Conservation (phyloP, 495 filamentous ascomycete species). For the Cercophora scortea region DNA sequence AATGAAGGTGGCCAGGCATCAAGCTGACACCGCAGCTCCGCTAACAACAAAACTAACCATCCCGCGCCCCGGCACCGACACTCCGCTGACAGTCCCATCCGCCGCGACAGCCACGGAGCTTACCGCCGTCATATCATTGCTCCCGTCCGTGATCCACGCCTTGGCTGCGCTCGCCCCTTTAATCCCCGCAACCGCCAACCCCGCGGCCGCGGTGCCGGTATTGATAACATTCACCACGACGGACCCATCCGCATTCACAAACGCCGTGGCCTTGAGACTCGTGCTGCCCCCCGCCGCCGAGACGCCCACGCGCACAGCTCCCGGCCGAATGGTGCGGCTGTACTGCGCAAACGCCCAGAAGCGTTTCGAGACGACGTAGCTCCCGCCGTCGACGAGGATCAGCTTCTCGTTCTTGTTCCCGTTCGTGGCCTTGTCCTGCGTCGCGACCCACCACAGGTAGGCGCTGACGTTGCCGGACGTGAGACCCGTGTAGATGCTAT, state of each 20-base stretch:
- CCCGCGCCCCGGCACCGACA: constrained; percentile 8
- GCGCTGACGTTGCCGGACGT: constrained; percentile 35
- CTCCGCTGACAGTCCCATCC: constrained; percentile 5
- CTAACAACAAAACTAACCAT: constrained; percentile 8
- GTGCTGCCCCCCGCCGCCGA: constrained; percentile 16
- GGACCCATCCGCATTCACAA: constrained; percentile 38
- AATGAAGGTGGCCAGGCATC: too few species aligned
- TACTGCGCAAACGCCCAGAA: constrained; percentile 48
- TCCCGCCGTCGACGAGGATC: constrained; percentile 24
- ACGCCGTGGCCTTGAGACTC: constrained; percentile 35
- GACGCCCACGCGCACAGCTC: constrained; percentile 35
- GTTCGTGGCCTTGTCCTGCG: constrained; percentile 17
- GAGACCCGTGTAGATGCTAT: constrained; percentile 38
- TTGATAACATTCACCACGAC: constrained; percentile 41
- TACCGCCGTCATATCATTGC: constrained; percentile 5
- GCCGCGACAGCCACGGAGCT: not conserved
- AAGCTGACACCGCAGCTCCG: too few species aligned
- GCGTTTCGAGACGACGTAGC: constrained; percentile 26
- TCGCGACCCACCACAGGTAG: constrained; percentile 46
- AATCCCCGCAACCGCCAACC: constrained; percentile 20
- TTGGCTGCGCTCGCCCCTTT: constrained; percentile 9
- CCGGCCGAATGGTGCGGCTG: constrained; percentile 37
- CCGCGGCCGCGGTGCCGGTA: constrained; percentile 21
- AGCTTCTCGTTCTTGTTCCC: constrained; percentile 17
- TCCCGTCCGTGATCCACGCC: constrained; percentile 26